Conservation (phyloP, 495 filamentous ascomycete genomes). For the Evernia prunastri region DNA sequence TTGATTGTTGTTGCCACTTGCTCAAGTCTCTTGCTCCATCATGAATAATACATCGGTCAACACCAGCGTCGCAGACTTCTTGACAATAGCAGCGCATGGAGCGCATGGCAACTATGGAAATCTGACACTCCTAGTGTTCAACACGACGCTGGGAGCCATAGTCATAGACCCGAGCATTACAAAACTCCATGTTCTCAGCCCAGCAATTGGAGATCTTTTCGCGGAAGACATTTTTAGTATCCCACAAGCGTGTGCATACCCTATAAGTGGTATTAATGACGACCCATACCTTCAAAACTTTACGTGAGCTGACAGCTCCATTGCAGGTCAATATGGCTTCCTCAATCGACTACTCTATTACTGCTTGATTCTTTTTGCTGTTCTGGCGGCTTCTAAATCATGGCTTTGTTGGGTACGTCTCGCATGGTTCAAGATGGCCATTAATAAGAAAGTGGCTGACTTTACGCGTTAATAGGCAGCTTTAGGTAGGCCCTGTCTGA, state of each 20-base stretch:
- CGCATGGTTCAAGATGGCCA: neutral
- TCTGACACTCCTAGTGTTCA: neutral
- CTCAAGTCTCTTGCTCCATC: neutral
- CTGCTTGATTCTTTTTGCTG: neutral
- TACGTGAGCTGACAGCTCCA: neutral
- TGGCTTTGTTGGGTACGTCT: constrained; percentile 4
- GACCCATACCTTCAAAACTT: neutral
- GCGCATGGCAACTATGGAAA: neutral
- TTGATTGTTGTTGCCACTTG: neutral
- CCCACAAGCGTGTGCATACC: constrained; percentile 7
- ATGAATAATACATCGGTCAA: constrained; percentile 2
- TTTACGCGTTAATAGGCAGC: neutral
- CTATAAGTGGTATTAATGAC: constrained; percentile 2
- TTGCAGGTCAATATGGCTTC: constrained; percentile 13
- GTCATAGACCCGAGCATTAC: neutral
- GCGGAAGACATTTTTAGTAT: neutral
- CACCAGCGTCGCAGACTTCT: neutral
- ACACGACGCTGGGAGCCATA: neutral
- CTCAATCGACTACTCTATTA: constrained; percentile 10
- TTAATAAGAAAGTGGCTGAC: neutral
- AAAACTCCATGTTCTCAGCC: neutral
- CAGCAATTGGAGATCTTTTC: constrained; percentile 1
- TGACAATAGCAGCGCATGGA: neutral
- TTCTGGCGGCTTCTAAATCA: neutral
- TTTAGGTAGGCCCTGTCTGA: neutral